phyloP scores from a whole-genome alignment of 2,329 filamentous ascomycete species.

The Aspergillus sp. region DNA sequence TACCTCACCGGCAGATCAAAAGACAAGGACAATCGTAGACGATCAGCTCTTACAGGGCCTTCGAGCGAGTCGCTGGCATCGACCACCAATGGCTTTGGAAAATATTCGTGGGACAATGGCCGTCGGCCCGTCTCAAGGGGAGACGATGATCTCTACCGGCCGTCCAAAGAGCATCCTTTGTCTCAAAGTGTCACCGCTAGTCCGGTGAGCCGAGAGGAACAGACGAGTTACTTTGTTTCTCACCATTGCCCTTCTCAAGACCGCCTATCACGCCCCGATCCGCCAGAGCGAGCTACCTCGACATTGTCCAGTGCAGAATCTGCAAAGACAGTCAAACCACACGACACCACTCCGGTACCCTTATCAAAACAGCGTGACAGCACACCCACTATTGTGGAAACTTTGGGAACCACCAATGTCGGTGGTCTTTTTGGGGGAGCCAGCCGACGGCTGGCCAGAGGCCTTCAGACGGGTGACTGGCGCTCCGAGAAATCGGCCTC shows the following conservation, averaged over 20 bases:
- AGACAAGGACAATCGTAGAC: constrained; percentile 43
- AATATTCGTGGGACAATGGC: constrained; percentile 43
- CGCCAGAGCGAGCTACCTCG: constrained; percentile 37
- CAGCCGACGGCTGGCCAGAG: constrained; percentile 30
- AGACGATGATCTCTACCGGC: constrained; percentile 51
- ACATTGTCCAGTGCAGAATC: constrained; percentile 44
- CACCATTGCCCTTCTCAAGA: constrained; percentile 17
- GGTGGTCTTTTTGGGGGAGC: constrained; percentile 38
- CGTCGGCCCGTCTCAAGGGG: constrained; percentile 55
- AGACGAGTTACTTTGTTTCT: constrained; percentile 33
- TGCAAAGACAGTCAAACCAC: constrained; percentile 39
- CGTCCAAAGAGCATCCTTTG: constrained; percentile 64
- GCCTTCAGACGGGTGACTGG: constrained; percentile 32
- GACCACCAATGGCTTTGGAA: constrained; percentile 52
- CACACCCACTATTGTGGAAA: constrained; percentile 24
- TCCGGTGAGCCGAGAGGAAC: constrained; percentile 47
- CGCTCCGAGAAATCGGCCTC: constrained; percentile 29
- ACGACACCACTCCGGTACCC: constrained; percentile 18
- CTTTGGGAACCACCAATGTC: constrained; percentile 27
- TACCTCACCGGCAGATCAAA: constrained; percentile 46
- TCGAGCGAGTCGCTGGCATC: constrained; percentile 52
- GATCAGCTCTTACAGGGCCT: constrained; percentile 50
- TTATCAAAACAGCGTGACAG: constrained; percentile 19
- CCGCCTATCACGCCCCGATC: constrained; percentile 30
- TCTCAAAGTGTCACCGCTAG: constrained; percentile 70